Evolutionary conservation across 148 eudicot genomes (phyloP).

Genomic region (Amaranthus hypochondriacus): DNA sequence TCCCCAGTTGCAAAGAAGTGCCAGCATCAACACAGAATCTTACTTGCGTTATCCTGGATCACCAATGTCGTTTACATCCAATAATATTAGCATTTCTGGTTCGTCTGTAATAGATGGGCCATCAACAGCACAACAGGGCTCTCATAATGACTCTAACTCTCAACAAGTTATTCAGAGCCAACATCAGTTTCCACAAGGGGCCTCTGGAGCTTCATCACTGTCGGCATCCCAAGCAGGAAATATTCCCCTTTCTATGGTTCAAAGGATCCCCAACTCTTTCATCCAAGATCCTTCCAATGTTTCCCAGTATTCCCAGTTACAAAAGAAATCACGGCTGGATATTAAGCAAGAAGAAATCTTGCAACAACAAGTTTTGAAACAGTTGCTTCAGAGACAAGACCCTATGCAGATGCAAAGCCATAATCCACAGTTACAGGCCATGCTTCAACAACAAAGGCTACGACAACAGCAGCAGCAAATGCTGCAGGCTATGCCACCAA

Average conservation of each 20-base stretch:
- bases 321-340: slow-evolving; percentile 82
- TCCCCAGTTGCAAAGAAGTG: slow-evolving; percentile 81
- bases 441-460: slow-evolving; percentile 78
- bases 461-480: slow-evolving; percentile 58
- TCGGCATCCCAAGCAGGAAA: slow-evolving; percentile 54
- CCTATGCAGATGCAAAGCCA: slow-evolving; percentile 58
- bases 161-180: slow-evolving; percentile 48
- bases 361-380: slow-evolving; percentile 72
- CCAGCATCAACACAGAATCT: slow-evolving; percentile 79
- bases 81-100: slow-evolving; percentile 60
- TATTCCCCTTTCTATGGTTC: slow-evolving; percentile 41
- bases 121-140: slow-evolving; percentile 48
- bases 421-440: slow-evolving; percentile 76
- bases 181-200: slow-evolving; percentile 51
- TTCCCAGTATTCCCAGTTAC: slow-evolving; percentile 37
- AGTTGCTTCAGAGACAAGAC: slow-evolving; percentile 71
- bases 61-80: slow-evolving; percentile 88
- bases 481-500: slow-evolving; percentile 25
- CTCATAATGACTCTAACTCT: slow-evolving; percentile 57
- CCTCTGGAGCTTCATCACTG: neutral
- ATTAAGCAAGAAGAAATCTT: slow-evolving; percentile 74
- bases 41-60: slow-evolving; percentile 78
- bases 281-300: slow-evolving; percentile 54
- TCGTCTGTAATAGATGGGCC: slow-evolving; percentile 78
- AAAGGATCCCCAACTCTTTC: slow-evolving; percentile 48